Conservation (phyloP, 2,329 filamentous ascomycete genomes). For the Aspergillus arachidicola region DNA sequence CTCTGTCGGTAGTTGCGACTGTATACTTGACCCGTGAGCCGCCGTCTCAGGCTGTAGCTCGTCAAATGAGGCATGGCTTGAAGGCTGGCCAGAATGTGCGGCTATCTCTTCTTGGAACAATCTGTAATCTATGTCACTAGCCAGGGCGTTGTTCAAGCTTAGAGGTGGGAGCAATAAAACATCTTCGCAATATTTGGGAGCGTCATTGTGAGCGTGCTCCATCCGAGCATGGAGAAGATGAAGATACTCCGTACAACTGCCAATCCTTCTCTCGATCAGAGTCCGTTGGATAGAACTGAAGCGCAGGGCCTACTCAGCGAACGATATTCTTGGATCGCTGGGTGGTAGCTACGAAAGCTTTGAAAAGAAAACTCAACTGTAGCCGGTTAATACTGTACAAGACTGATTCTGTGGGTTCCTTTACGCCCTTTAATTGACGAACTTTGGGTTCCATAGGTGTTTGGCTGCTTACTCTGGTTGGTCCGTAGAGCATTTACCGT, state of each 20-base stretch:
- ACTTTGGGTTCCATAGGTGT: background rate
- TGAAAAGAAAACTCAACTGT: background rate
- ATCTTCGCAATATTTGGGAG: slow-evolving; percentile 6
- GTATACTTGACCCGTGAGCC: background rate
- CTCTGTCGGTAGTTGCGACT: background rate
- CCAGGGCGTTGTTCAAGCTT: background rate
- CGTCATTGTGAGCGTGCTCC: background rate
- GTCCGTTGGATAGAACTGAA: background rate
- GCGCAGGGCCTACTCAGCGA: background rate
- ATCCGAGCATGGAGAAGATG: background rate
- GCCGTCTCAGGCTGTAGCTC: background rate
- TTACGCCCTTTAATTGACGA: background rate
- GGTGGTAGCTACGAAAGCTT: background rate
- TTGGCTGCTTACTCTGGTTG: background rate
- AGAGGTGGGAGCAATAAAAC: slow-evolving; percentile 7
- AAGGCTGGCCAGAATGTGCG: background rate
- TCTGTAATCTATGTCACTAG: background rate
- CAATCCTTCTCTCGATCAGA: background rate
- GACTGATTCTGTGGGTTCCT: background rate
- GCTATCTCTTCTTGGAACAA: background rate
- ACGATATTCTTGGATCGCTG: background rate
- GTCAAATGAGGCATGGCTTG: background rate
- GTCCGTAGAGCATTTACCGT: background rate
- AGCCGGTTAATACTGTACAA: background rate
- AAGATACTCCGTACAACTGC: background rate